Conservation (phyloP, 371 early-diverging fungal genomes). For the Mortierella sp. region DNA sequence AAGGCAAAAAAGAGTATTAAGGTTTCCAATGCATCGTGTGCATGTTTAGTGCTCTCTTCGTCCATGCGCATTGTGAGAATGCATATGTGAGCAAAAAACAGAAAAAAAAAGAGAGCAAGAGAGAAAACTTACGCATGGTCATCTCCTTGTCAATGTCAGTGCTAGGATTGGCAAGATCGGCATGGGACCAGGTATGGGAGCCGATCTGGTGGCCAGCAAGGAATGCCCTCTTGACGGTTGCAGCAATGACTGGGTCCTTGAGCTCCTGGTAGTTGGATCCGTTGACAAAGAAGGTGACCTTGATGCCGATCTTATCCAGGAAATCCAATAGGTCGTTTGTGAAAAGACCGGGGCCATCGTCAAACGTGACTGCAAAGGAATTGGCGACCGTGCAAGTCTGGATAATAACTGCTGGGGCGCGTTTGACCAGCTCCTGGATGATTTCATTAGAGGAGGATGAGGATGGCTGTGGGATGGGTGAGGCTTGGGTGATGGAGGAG, state of each 20-base stretch:
- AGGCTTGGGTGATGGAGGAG: conserved; percentile 7
- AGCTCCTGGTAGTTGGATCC: conserved; percentile 62
- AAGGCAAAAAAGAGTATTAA: too few relatives aligned
- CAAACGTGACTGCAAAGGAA: conserved; percentile 69
- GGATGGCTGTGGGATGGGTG: conserved; percentile 1
- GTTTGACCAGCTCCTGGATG: conserved; percentile 10
- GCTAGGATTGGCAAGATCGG: conserved; percentile 12
- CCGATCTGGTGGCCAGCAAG: conserved; percentile 66
- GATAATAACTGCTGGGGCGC: conserved; percentile 11
- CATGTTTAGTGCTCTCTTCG: too few relatives aligned
- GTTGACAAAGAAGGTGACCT: conserved; percentile 81
- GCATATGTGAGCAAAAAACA: neutral
- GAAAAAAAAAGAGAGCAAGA: neutral
- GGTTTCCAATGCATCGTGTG: too few relatives aligned
- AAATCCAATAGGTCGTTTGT: conserved; percentile 66
- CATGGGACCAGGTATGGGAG: conserved; percentile 57
- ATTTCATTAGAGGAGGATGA: neutral
- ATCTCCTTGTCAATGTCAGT: conserved; percentile 28
- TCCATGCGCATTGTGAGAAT: neutral
- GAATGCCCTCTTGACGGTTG: conserved; percentile 62
- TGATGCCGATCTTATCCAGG: conserved; percentile 61
- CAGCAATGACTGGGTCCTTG: conserved; percentile 40
- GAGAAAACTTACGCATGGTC: conserved; percentile 28
- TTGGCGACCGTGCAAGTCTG: conserved; percentile 26
- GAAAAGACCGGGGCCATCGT: conserved; percentile 72